Conservation (phyloP, 2,329 filamentous ascomycete genomes). For the Xylaria sp. region DNA sequence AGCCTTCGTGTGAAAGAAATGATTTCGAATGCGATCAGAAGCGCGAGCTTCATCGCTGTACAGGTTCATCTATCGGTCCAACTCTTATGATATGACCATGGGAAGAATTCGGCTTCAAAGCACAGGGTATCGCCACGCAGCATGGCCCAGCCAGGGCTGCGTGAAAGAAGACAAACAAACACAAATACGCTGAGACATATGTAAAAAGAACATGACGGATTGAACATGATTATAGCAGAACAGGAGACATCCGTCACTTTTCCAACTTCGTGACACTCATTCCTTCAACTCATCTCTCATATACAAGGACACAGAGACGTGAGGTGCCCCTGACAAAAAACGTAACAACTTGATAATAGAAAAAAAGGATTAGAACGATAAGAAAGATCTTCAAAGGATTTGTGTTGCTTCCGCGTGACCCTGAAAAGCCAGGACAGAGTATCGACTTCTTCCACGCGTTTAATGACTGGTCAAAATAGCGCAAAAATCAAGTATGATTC, state of each 20-base stretch:
- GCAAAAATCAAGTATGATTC: not conserved
- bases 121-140: constrained; percentile 48
- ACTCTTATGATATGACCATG: constrained; percentile 49
- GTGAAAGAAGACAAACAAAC: constrained; percentile 47
- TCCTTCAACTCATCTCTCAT: constrained; percentile 44
- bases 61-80: constrained; percentile 49
- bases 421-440: constrained; percentile 36
- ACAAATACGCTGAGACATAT: constrained; percentile 35
- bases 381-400: constrained; percentile 29
- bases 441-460: constrained; percentile 33
- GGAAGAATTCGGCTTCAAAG: constrained; percentile 48
- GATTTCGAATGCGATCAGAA: constrained; percentile 48
- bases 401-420: constrained; percentile 21
- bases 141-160: constrained; percentile 49
- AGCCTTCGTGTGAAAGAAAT: constrained; percentile 30
- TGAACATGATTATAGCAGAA: constrained; percentile 36
- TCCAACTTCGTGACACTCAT: constrained; percentile 38
- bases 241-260: constrained; percentile 22
- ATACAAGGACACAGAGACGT: constrained; percentile 43
- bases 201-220: constrained; percentile 35
- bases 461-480: not conserved
- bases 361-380: constrained; percentile 33
- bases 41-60: constrained; percentile 52
- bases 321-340: constrained; percentile 24
- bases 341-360: constrained; percentile 34